Base-by-base conservation (phyloP, 179 eudicot species). In the Amaranthus tricolor region DNA sequence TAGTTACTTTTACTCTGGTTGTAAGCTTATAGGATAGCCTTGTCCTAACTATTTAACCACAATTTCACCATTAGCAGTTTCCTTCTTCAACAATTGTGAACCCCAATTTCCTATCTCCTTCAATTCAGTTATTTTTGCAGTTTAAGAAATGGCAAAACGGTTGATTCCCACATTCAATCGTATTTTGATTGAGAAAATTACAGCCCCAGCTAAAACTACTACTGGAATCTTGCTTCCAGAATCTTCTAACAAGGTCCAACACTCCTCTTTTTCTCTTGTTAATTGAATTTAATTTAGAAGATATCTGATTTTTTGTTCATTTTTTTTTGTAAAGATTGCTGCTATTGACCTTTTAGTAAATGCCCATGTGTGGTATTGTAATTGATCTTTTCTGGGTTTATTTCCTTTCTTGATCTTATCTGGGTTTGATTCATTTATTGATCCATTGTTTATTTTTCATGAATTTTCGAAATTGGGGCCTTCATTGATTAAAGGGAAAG, bases 171-270 rank as follows among this genome's bases (percentile, higher is more conserved):
- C 79, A 0, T 77, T 86, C 20, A 86, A 86, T 69, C 81, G 89
- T 54, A 75, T 84, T 68, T 67, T 84, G 76, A 80, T 86, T 31
- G 89, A 84, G 85, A 86, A 86, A 75, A 81, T 84, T 48, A 57
- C 66, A 16, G 80, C 89, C 62, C 88, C 86, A 2, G 61, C 89
- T 45, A 86, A 82, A 70, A 86, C 89, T 62, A 68, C 70, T 69
- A 83, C 86, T 58, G 89, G 89, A 47, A 86, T 86, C 70, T 73
- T 84, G 47, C 89, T 86, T 44, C 89, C 86, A 5, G 86, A 86
- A 75, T 82, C 83, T 9, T 78, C 88, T 70, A 17, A 77, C 51
- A 86, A 86, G 88, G 86, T 79, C 3, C 31, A 1, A 7, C 9
- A 55, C 54, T 15, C 8, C 7, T 16, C 54, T 24, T 48, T 9